These are phyloP conservation scores for Leavenworthia alabamica DNA, from an alignment of 345 rosid genomes.

Conservation along the genomic window DNA sequence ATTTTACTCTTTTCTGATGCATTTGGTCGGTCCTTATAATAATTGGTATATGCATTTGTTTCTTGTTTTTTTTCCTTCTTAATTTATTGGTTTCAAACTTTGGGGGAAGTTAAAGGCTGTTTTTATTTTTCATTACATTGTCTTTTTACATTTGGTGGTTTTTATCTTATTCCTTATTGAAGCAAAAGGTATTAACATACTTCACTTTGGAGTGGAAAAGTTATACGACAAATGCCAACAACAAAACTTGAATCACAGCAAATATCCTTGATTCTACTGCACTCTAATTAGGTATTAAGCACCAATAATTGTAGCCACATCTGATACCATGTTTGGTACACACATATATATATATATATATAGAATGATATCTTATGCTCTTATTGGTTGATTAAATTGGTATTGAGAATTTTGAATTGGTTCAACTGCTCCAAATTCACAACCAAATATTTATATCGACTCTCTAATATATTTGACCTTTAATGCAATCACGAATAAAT, in stretches of 20 bases:
- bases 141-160: neutral
- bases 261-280: neutral
- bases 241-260: neutral
- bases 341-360: neutral
- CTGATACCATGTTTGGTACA: neutral
- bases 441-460: neutral
- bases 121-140: neutral
- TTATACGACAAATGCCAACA: neutral
- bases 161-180: neutral
- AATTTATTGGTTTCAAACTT: constrained; percentile 19
- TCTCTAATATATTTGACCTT: neutral
- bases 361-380: neutral
- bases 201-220: neutral
- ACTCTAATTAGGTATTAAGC: neutral
- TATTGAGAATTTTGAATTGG: neutral
- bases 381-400: neutral
- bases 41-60: neutral
- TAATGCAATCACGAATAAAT: neutral
- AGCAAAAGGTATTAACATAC: neutral
- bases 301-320: neutral
- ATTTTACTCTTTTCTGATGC: neutral
- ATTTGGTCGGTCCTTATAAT: neutral
- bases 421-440: neutral
- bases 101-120: constrained; percentile 18
- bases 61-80: constrained; percentile 9